Evolutionary conservation across 441 rosid genomes (phyloP).

Genomic region (Pelargonium fulgidum): DNA sequence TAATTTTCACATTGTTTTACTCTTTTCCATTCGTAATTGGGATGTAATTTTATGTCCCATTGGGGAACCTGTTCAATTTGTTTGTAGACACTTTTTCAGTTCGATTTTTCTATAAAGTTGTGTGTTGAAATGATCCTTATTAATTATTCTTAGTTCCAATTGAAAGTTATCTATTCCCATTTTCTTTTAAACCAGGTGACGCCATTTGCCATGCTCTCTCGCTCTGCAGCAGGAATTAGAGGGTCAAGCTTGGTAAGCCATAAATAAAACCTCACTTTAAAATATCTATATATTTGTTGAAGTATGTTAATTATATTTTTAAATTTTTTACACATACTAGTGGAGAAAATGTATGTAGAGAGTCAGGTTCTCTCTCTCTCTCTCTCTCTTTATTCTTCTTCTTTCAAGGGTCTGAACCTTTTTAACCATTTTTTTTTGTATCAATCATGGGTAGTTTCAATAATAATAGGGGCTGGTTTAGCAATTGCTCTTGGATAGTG

Average conservation of each 20-base stretch:
- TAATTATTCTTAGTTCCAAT: background rate
- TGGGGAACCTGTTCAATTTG: background rate
- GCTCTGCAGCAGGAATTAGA: constrained; percentile 89
- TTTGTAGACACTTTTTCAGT: background rate
- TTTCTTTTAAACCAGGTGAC: constrained; percentile 52
- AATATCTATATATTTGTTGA: background rate
- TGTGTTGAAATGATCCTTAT: background rate
- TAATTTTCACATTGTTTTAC: background rate
- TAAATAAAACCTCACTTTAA: background rate
- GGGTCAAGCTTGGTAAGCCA: constrained; percentile 80
- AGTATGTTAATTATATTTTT: too few relatives aligned
- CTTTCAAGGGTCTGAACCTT: too few relatives aligned
- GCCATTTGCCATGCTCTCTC: constrained; percentile 91
- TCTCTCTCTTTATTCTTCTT: too few relatives aligned
- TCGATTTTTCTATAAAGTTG: background rate
- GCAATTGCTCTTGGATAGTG: background rate
- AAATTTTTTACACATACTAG: background rate
- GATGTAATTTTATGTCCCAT: background rate
- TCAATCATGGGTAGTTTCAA: too few relatives aligned
- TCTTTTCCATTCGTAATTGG: background rate
- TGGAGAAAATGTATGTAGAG: background rate
- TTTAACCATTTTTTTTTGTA: too few relatives aligned
- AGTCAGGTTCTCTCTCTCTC: background rate
- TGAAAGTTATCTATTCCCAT: constrained; percentile 10
- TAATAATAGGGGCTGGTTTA: background rate